Evolutionary conservation across 768 basidiomycete species (phyloP), one percentile per base, ranked within the genome.

Genomic region (Suillus spraguei): DNA sequence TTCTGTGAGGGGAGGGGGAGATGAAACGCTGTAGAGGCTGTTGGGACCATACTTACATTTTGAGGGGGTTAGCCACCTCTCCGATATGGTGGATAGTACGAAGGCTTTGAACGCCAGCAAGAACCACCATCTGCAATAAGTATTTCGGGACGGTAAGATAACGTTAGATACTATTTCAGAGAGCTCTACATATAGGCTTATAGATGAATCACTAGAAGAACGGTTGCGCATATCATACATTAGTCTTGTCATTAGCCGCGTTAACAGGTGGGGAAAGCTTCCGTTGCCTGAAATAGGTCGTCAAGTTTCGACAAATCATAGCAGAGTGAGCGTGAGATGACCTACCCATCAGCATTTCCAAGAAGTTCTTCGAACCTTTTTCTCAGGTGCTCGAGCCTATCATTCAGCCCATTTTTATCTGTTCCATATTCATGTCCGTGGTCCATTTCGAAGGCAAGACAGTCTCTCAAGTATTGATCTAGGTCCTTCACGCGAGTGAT

Each of bases 401-500:
- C 1, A 17, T 60, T 60, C 14, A 76, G 36, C 11, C 24, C 5
- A 16, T 71, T 67, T 32, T 62, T 61, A 0, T 50, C n/a, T 4
- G 63, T 60, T 2, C 55, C 46, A 28, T 69, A 68, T 53, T 70
- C 66, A 60, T 83, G 80, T 0, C 83, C 89, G 60, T 82, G 71
- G 67, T 91, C 90, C 69, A 89, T 76, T 60, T 80, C 68, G 66
- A 87, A 89, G 4, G 85, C 83, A 50, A 80, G 69, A 42, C 80
- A 79, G 66, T 90, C 87, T 28, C 90, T 87, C 24, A 91, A 75
- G 66, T 86, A 92, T 24, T 86, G 82, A 22, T 90, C 86, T 3
- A 92, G 78, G 63, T 88, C 87, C 65, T 87, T 85, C 5, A 79
- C 79, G 7, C 85, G 82, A 4, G 77, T 70, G 35, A 80, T 78